These are phyloP conservation scores for Diphasiastrum complanatum DNA, from an alignment of 83 land plant species.

Conservation along the genomic window DNA sequence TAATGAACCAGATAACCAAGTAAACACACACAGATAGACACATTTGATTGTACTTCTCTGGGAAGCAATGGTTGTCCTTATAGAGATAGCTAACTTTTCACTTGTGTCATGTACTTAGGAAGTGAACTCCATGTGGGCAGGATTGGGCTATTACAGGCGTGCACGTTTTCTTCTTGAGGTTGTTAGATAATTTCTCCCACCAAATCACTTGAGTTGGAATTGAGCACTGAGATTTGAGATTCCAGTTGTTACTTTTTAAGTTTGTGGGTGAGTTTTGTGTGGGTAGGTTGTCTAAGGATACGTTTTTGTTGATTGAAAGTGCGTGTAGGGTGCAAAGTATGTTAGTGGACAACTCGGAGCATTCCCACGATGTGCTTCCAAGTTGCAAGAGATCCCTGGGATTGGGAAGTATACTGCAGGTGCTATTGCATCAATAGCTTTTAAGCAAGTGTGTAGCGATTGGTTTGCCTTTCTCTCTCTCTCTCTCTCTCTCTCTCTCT, in stretches of 20 bases:
- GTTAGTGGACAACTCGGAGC: conserved; percentile 42
- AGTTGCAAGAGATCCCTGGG: conserved; percentile 64
- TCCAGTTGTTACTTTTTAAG: background rate
- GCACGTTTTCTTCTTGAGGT: conserved; percentile 94
- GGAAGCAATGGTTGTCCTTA: too few species aligned
- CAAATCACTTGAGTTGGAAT: background rate
- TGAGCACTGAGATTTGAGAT: background rate
- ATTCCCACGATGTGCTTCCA: conserved; percentile 56
- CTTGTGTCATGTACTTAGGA: conserved; percentile 49
- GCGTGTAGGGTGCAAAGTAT: conserved; percentile 70
- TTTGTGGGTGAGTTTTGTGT: conserved; percentile 1
- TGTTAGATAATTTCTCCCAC: background rate
- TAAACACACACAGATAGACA: background rate
- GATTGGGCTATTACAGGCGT: conserved; percentile 90
- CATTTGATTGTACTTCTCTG: background rate
- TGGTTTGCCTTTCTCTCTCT: too few species aligned
- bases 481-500: too few species aligned
- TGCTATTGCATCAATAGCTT: conserved; percentile 97
- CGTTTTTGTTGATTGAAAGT: background rate
- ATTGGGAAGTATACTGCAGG: conserved; percentile 97
- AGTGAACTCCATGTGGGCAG: conserved; percentile 97
- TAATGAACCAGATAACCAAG: too few species aligned
- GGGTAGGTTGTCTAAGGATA: background rate
- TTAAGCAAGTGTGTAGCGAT: conserved; percentile 79
- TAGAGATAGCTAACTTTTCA: background rate